phyloP scores from a whole-genome alignment of 1,284 basidiomycete genomes.

The Kwoniella shivajii region DNA sequence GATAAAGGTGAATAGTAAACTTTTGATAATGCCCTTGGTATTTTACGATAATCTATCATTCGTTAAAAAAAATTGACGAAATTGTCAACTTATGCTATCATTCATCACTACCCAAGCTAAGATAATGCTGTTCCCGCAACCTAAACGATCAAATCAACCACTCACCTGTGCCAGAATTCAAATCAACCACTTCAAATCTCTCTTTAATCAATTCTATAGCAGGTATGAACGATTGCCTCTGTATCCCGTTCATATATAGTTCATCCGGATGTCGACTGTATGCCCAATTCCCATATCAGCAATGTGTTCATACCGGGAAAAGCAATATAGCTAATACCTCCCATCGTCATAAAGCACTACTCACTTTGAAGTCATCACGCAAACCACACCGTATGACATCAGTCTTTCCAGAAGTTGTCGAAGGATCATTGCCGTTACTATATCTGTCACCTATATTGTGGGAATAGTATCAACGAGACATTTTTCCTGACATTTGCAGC shows the following conservation, averaged over 20 bases:
- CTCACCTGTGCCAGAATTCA: constrained; percentile 90
- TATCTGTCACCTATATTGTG: constrained; percentile 81
- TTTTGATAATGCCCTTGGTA: constrained; percentile 84
- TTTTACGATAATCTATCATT: constrained; percentile 78
- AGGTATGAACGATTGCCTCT: constrained; percentile 93
- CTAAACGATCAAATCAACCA: no score
- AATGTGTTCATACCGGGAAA: background rate
- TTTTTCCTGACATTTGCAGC: background rate
- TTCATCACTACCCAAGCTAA: no score
- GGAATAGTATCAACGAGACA: background rate
- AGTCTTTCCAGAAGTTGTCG: constrained; percentile 83
- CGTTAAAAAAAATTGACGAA: background rate
- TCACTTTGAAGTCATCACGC: constrained; percentile 95
- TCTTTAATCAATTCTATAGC: constrained; percentile 92
- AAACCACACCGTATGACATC: constrained; percentile 85
- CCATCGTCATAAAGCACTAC: constrained; percentile 32
- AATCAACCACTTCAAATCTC: constrained; percentile 81
- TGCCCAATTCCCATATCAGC: background rate
- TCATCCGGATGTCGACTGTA: constrained; percentile 92
- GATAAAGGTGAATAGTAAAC: constrained; percentile 86
- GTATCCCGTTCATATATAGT: constrained; percentile 98
- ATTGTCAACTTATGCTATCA: no score
- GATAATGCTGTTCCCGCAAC: no score
- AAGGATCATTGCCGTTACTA: constrained; percentile 98
- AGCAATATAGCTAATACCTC: background rate